Base-by-base conservation (phyloP, 169 alveolate genomes). In the Eimeria necatrix region DNA sequence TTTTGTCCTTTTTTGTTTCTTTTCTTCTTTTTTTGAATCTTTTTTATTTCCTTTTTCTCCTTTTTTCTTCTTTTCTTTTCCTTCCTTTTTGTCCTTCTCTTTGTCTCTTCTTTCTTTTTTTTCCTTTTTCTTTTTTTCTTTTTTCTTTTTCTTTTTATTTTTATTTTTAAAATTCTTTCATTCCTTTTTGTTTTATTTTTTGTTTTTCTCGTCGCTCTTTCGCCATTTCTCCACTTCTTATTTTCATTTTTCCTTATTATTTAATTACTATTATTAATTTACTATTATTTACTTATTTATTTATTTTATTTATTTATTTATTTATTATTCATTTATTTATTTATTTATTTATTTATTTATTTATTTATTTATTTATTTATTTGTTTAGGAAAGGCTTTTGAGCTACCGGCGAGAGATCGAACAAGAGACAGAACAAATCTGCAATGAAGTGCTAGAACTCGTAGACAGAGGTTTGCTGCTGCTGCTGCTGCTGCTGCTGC, bases 381-480 rank as follows among this genome's bases (percentile, higher is more conserved):
- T 32, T 32, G 2, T 32, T 32, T 32, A 86, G 93, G 93, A 86
- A 5, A 41, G 70, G 32, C 51, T 86, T 7, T 61, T 74, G 26
- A 64, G 49, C 10, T 86, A 86, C 84, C 93, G 93, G 12, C 81
- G 93, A 52, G 83, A 51, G 5, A 48, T 86, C 12, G 93, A 86
- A 68, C 93, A 59, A 7, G 83, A 86, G 84, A 51, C 71, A 53
- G 71, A 86, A 24, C 52, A 24, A 8, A 60, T 41, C 59, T 86
- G 93, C 84, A 61, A 86, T n/a, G 93, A 86, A 48, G 93, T 86
- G 52, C 32, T 61, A 49, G 83, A 48, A n/a, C 10, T 86, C 49
- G 46, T 86, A n/a, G 93, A 86, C 84, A 32, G 64, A 48, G 83
- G 93, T 86, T 22, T 24, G 83, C 83, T 71, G 26, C 51, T 71